These are phyloP conservation scores for Plasmodium gaboni DNA, from an alignment of 169 alveolate genomes.

Conservation along the genomic window DNA sequence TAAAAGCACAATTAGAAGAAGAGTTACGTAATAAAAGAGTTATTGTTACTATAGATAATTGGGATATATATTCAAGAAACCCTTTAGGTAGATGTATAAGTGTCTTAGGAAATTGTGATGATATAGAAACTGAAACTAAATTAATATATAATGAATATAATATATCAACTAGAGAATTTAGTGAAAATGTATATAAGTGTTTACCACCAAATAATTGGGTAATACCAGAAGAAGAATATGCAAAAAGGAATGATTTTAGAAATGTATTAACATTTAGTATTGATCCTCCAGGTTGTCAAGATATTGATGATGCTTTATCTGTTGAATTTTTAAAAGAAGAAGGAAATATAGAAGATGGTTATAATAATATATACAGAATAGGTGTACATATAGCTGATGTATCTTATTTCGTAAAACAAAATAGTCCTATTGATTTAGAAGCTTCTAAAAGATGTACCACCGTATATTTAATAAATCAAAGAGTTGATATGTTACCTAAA, in stretches of 20 bases:
- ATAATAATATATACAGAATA: constrained; percentile 85
- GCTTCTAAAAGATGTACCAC: constrained; percentile 98
- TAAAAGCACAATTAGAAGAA: constrained; percentile 87
- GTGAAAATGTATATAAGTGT: constrained; percentile 93
- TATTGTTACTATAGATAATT: constrained; percentile 90
- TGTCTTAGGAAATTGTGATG: constrained; percentile 93
- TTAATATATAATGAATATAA: constrained; percentile 88
- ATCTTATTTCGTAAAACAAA: constrained; percentile 97
- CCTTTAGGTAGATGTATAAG: constrained; percentile 96
- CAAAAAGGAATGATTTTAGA: constrained; percentile 88
- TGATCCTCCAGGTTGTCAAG: constrained; percentile 99
- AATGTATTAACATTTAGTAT: constrained; percentile 93
- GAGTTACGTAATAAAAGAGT: constrained; percentile 92
- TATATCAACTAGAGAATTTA: constrained; percentile 88
- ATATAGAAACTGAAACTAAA: constrained; percentile 90
- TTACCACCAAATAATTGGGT: constrained; percentile 94
- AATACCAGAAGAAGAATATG: constrained; percentile 89
- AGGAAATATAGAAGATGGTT: constrained; percentile 35
- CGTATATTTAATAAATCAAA: constrained; percentile 97
- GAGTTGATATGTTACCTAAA: constrained; percentile 99
- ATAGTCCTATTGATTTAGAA: constrained; percentile 96
- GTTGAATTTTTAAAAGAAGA: constrained; percentile 78
- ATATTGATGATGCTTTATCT: constrained; percentile 98
- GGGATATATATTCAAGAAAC: constrained; percentile 89
- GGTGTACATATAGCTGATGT: constrained; percentile 99